Evolutionary conservation across 805 yeast genomes (phyloP).

Genomic region (Metschnikowia koreensis): DNA sequence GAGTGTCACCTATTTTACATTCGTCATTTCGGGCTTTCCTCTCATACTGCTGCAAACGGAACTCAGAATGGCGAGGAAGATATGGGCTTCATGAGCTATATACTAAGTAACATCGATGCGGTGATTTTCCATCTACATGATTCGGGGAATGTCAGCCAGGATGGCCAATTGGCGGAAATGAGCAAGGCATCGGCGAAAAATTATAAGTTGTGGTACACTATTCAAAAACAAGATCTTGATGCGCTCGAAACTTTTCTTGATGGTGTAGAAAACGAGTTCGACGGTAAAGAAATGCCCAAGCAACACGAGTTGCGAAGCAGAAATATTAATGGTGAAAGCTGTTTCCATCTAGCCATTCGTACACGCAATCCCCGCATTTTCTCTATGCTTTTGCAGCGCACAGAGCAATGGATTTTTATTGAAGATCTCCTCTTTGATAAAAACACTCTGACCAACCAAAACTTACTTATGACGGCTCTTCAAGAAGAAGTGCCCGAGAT

Average conservation of each 20-base stretch:
- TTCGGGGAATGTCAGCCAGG: constrained; percentile 12
- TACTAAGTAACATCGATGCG: constrained; percentile 80
- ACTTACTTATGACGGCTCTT: constrained; percentile 62
- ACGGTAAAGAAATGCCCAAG: constrained; percentile 19
- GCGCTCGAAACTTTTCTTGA: constrained; percentile 19
- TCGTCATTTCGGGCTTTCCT: constrained; percentile 50
- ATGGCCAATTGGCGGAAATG: constrained; percentile 37
- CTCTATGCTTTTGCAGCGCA: constrained; percentile 41
- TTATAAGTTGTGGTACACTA: constrained; percentile 50
- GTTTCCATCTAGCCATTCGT: constrained; percentile 60
- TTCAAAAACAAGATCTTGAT: constrained; percentile 32
- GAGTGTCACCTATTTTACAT: constrained; percentile 67
- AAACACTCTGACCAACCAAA: constrained; percentile 49
- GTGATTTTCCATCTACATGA: constrained; percentile 59
- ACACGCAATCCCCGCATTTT: constrained; percentile 47
- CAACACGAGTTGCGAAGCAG: constrained; percentile 24
- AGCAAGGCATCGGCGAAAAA: constrained; percentile 46
- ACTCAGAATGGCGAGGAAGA: neutral
- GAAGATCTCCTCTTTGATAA: constrained; percentile 69
- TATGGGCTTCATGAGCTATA: constrained; percentile 70
- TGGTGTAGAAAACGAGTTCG: constrained; percentile 6
- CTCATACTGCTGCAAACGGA: neutral
- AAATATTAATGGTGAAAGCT: constrained; percentile 62
- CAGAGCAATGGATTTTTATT: constrained; percentile 51
- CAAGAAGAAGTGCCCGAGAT: constrained; percentile 49